Conservation (phyloP, 2,329 filamentous ascomycete species). For the Cladosporium sp. region DNA sequence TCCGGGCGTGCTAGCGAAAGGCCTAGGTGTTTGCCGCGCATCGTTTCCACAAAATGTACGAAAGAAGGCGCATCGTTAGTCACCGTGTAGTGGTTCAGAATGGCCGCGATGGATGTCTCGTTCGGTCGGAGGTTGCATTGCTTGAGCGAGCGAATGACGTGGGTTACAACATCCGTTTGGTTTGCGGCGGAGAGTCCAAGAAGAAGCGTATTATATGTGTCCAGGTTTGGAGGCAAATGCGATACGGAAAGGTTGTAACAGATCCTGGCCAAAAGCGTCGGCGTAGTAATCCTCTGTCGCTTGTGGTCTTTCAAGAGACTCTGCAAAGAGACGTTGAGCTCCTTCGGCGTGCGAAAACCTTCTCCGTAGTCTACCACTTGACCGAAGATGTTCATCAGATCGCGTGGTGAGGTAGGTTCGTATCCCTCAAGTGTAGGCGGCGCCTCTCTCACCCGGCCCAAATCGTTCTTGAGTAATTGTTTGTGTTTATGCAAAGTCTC, state of each 20-base stretch:
- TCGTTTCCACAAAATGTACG: conserved; percentile 35
- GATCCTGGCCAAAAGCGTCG: conserved; percentile 36
- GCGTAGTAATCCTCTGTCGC: conserved; percentile 17
- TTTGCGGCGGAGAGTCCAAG: conserved; percentile 51
- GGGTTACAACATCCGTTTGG: conserved; percentile 24
- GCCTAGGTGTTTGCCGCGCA: conserved; percentile 37
- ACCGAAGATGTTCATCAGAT: conserved; percentile 2
- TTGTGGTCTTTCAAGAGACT: conserved; percentile 20
- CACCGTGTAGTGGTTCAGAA: conserved; percentile 38
- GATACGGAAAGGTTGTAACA: conserved; percentile 64
- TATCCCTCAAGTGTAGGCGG: conserved; percentile 7
- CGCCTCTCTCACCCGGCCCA: background rate
- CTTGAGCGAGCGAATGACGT: conserved; percentile 27
- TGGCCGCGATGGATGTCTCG: conserved; percentile 39
- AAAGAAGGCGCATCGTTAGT: conserved; percentile 33
- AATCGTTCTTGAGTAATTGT: conserved; percentile 3
- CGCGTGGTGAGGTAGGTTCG: background rate
- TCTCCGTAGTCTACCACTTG: background rate
- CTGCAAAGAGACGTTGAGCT: conserved; percentile 24
- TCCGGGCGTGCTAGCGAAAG: conserved; percentile 39
- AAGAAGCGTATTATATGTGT: conserved; percentile 69
- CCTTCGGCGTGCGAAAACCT: conserved; percentile 15
- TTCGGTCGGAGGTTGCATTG: conserved; percentile 41
- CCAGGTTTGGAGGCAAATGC: conserved; percentile 56
- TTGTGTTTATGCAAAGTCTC: conserved; percentile 2